Conservation (phyloP, 2,329 filamentous ascomycete genomes). For the Paecilomyces niveus region DNA sequence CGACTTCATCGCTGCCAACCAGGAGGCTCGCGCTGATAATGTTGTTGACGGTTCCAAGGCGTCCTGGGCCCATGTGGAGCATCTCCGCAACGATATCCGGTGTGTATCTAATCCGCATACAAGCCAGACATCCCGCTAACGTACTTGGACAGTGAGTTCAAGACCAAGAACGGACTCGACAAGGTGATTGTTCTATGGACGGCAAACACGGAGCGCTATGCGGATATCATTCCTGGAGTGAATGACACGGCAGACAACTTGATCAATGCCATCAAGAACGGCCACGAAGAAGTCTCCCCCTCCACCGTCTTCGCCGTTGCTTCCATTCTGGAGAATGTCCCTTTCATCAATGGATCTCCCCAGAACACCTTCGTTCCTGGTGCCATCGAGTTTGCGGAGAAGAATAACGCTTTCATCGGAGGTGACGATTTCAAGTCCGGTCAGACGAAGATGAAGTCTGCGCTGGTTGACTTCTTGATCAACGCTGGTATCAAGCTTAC, state of each 20-base stretch:
- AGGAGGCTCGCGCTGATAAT: conserved; percentile 94
- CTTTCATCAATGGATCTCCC: conserved; percentile 98
- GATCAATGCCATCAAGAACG: conserved; percentile 74
- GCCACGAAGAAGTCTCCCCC: conserved; percentile 86
- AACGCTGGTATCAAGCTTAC: conserved; percentile 98
- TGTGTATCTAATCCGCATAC: conserved; percentile 30
- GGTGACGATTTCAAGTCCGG: conserved; percentile 99
- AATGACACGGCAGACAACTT: conserved; percentile 97
- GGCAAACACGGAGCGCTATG: conserved; percentile 96
- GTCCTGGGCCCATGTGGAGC: conserved; percentile 79
- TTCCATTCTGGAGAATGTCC: conserved; percentile 78
- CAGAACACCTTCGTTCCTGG: conserved; percentile 99
- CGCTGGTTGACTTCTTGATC: conserved; percentile 96
- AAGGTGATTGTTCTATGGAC: conserved; percentile 98
- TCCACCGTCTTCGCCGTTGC: conserved; percentile 95
- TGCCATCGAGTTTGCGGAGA: conserved; percentile 79
- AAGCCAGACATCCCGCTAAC: conserved; percentile 1
- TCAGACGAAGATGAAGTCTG: conserved; percentile 99
- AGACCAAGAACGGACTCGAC: conserved; percentile 73
- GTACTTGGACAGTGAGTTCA: conserved; percentile 64
- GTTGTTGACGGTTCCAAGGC: conserved; percentile 76
- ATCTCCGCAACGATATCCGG: conserved; percentile 88
- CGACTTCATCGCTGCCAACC: conserved; percentile 98
- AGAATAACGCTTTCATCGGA: conserved; percentile 82
- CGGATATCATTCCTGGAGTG: conserved; percentile 77